Conservation (phyloP, 371 early-diverging fungal species). For the Rhizopus arrhizus region DNA sequence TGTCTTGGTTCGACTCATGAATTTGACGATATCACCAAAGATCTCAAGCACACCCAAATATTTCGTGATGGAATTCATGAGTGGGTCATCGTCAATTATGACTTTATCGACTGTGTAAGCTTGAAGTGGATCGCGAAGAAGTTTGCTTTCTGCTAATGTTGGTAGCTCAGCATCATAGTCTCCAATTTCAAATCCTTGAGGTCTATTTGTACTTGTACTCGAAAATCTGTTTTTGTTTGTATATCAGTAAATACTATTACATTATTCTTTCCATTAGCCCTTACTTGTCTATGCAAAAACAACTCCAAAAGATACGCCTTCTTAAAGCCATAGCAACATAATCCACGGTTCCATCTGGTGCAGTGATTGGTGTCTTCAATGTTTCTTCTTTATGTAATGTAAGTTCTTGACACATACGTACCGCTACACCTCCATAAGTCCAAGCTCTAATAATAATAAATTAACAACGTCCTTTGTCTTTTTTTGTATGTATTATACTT, state of each 20-base stretch:
- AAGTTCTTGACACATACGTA: slow-evolving; percentile 62
- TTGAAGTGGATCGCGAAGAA: slow-evolving; percentile 37
- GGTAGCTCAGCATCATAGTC: slow-evolving; percentile 60
- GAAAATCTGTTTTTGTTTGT: slow-evolving; percentile 29
- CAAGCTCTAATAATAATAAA: slow-evolving; percentile 45
- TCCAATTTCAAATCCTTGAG: slow-evolving; percentile 56
- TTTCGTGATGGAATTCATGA: slow-evolving; percentile 32
- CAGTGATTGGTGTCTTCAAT: slow-evolving; percentile 32
- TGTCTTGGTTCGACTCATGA: slow-evolving; percentile 52
- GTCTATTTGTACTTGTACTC: slow-evolving; percentile 59
- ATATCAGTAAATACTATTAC: no score
- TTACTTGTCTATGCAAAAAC: slow-evolving; percentile 54
- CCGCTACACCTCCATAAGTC: slow-evolving; percentile 68
- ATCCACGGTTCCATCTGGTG: slow-evolving; percentile 40
- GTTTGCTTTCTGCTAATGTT: slow-evolving; percentile 49
- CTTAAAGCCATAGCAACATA: slow-evolving; percentile 58
- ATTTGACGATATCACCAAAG: slow-evolving; percentile 56
- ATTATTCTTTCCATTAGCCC: neutral
- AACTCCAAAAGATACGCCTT: slow-evolving; percentile 65
- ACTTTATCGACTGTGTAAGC: slow-evolving; percentile 31
- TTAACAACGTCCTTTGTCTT: neutral
- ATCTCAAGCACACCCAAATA: slow-evolving; percentile 37
- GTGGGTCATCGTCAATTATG: slow-evolving; percentile 33
- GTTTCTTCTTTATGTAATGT: slow-evolving; percentile 60
- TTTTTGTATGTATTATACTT: slow-evolving; percentile 23